Conservation (phyloP, 2,329 filamentous ascomycete genomes). For the Cryphonectria carpinicola region DNA sequence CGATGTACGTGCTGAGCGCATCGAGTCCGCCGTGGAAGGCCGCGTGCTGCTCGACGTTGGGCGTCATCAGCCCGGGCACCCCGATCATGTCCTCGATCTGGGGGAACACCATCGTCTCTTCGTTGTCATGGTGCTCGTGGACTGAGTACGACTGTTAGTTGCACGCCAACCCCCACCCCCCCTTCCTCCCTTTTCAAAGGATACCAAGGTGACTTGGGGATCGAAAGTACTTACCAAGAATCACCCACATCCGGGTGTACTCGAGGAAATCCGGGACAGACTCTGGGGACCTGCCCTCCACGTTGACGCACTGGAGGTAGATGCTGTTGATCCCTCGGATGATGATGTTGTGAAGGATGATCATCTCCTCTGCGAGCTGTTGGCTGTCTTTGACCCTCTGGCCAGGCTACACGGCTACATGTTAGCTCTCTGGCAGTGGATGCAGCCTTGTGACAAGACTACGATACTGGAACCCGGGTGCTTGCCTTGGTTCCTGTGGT, state of each 20-base stretch:
- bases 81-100: constrained; percentile 37
- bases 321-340: constrained; percentile 37
- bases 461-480: neutral
- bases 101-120: constrained; percentile 41
- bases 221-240: neutral
- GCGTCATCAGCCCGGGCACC: constrained; percentile 36
- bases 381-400: constrained; percentile 32
- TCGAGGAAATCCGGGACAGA: constrained; percentile 37
- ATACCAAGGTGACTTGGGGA: neutral
- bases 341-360: constrained; percentile 38
- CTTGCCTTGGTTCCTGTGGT: constrained; percentile 34
- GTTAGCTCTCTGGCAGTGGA: neutral
- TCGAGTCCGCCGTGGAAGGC: constrained; percentile 41
- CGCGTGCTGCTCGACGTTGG: constrained; percentile 41
- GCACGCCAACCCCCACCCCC: neutral
- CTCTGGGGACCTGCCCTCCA: constrained; percentile 30
- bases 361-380: constrained; percentile 38
- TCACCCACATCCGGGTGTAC: constrained; percentile 34
- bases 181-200: neutral
- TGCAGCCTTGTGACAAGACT: neutral
- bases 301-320: constrained; percentile 34
- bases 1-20: constrained; percentile 39
- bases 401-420: constrained; percentile 24
- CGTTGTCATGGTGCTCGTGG: constrained; percentile 39
- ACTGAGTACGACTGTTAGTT: constrained; percentile 23